A percentile compares a stretch with the other conserved stretches of the same genome.
These are phyloP conservation scores for Coemansia sp. DNA, from an alignment of 192 early-diverging fungal species.

Conservation along the genomic window DNA sequence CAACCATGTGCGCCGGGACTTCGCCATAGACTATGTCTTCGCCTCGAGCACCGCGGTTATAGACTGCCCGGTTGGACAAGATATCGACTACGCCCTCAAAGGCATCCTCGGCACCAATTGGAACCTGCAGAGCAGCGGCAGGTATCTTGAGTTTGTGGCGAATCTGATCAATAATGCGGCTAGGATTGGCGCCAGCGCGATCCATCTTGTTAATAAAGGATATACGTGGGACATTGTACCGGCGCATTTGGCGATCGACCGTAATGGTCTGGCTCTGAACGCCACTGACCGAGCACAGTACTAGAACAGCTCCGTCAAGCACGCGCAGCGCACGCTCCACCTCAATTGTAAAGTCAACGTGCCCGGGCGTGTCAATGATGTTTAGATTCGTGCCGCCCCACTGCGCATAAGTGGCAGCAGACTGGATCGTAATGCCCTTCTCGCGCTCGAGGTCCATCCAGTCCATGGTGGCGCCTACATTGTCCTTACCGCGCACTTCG, in stretches of 20 bases:
- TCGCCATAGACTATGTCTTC: conserved; percentile 71
- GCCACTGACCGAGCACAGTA: conserved; percentile 82
- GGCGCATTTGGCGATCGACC: conserved; percentile 88
- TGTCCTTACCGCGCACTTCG: conserved; percentile 83
- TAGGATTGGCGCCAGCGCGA: conserved; percentile 83
- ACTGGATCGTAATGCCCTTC: conserved; percentile 88
- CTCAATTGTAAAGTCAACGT: conserved; percentile 90
- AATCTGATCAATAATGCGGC: conserved; percentile 77
- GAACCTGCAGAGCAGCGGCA: conserved; percentile 78
- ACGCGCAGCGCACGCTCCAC: conserved; percentile 86
- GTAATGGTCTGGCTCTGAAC: conserved; percentile 89
- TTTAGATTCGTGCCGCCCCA: conserved; percentile 82
- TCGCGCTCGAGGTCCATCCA: conserved; percentile 99
- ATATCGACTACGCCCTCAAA: conserved; percentile 93
- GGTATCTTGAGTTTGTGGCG: conserved; percentile 75
- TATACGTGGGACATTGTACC: conserved; percentile 83
- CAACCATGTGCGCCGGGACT: conserved; percentile 66
- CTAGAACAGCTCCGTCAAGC: conserved; percentile 83
- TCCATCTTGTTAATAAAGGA: conserved; percentile 93
- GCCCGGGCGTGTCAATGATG: conserved; percentile 89
- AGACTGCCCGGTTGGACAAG: conserved; percentile 80
- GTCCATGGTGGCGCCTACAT: conserved; percentile 99
- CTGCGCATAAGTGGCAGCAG: conserved; percentile 81
- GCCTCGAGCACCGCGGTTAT: conserved; percentile 89
- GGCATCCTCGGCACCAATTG: conserved; percentile 85